phyloP scores from a whole-genome alignment of 2,329 filamentous ascomycete species.

The Calonectria naviculata region DNA sequence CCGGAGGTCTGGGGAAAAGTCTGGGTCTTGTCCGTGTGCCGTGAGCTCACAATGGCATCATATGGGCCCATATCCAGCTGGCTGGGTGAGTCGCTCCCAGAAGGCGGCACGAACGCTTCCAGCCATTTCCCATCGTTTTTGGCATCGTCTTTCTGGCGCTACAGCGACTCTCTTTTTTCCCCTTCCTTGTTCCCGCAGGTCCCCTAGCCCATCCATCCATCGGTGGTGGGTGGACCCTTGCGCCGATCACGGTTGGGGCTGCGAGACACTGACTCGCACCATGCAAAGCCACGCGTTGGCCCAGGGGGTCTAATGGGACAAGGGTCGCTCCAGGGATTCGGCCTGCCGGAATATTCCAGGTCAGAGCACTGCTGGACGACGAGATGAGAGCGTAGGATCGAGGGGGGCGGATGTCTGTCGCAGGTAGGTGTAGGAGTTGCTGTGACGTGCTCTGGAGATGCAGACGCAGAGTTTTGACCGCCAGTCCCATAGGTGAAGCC shows the following conservation, averaged over 20 bases:
- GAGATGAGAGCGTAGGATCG: constrained; percentile 11
- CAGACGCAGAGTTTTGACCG: neutral
- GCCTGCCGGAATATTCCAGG: constrained; percentile 8
- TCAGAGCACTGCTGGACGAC: constrained; percentile 1
- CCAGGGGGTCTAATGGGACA: constrained; percentile 12
- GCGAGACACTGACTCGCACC: constrained; percentile 24
- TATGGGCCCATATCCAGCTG: constrained; percentile 4
- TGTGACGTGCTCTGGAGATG: neutral
- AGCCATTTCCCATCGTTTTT: neutral
- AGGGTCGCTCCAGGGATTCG: constrained; percentile 15
- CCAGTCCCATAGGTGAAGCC: neutral
- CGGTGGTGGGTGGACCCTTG: constrained; percentile 3
- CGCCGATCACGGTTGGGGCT: constrained; percentile 19
- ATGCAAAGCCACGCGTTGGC: constrained; percentile 15
- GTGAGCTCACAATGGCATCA: constrained; percentile 12
- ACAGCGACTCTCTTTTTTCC: neutral
- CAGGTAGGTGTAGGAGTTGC: neutral
- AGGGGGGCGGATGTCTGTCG: neutral
- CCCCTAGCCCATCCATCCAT: constrained; percentile 6
- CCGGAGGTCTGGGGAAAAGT: constrained; percentile 21
- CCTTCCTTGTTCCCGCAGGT: neutral
- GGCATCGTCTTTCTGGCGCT: neutral
- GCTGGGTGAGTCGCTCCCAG: neutral
- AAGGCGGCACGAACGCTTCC: neutral
- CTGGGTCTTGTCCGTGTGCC: constrained; percentile 16